Evolutionary conservation across 2,329 filamentous ascomycete species (phyloP).

Genomic region (Pestalotiopsis sp.): DNA sequence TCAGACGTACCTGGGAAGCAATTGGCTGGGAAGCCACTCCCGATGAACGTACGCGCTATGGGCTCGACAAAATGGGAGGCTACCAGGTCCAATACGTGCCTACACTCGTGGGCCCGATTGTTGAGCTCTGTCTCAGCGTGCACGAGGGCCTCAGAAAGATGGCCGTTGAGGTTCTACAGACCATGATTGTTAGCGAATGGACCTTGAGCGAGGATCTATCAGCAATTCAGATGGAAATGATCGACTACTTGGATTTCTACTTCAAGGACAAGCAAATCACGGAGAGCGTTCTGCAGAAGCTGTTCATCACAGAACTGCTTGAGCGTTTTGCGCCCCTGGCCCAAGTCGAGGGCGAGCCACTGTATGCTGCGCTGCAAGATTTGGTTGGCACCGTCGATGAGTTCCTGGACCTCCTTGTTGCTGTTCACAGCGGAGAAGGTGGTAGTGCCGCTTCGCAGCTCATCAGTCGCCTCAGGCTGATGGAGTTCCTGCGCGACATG

Average conservation of each 20-base stretch:
- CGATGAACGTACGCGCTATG: conserved; percentile 79
- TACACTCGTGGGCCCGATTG: conserved; percentile 84
- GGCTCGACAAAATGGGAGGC: conserved; percentile 83
- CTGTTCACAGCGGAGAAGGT: conserved; percentile 78
- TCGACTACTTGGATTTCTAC: conserved; percentile 86
- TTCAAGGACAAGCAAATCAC: conserved; percentile 89
- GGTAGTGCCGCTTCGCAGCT: conserved; percentile 78
- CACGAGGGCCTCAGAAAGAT: conserved; percentile 89
- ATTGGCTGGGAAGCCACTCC: conserved; percentile 92
- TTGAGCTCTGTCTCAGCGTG: conserved; percentile 92
- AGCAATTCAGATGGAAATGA: conserved; percentile 93
- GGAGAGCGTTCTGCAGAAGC: conserved; percentile 87
- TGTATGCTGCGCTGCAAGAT: conserved; percentile 76
- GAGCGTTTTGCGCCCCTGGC: conserved; percentile 76
- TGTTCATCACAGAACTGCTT: conserved; percentile 86
- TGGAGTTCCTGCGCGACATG: conserved; percentile 97
- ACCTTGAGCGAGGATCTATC: conserved; percentile 89
- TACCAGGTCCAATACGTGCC: conserved; percentile 99
- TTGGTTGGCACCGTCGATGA: conserved; percentile 87
- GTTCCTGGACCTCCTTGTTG: conserved; percentile 86
- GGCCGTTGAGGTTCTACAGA: conserved; percentile 90
- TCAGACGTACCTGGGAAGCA: conserved; percentile 87
- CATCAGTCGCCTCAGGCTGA: conserved; percentile 85
- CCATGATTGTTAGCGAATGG: conserved; percentile 99
- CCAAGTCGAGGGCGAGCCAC: conserved; percentile 66